phyloP scores from a whole-genome alignment of 2,329 filamentous ascomycete genomes.

The Colletotrichum euphorbiae region DNA sequence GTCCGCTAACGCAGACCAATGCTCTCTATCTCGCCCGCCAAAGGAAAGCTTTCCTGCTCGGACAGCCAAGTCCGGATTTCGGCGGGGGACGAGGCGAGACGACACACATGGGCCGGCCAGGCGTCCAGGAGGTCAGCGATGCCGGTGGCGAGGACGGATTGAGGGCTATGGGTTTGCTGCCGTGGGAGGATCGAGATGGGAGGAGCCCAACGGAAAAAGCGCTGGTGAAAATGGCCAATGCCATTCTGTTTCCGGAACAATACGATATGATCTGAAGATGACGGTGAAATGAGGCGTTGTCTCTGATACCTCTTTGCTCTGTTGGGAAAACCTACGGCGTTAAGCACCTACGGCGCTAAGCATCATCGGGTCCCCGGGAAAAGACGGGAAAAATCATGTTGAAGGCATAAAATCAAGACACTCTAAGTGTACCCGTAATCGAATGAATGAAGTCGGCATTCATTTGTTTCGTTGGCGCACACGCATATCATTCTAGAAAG shows the following conservation, averaged over 20 bases:
- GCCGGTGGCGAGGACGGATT: slow-evolving; percentile 54
- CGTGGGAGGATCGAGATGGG: slow-evolving; percentile 54
- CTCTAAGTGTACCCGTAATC: background rate
- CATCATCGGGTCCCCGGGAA: too few relatives aligned
- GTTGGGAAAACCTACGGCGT: too few relatives aligned
- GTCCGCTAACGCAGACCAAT: slow-evolving; percentile 66
- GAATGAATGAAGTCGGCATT: background rate
- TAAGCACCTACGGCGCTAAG: too few relatives aligned
- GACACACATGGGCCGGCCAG: slow-evolving; percentile 49
- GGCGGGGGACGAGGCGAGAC: slow-evolving; percentile 50
- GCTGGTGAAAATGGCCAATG: slow-evolving; percentile 53
- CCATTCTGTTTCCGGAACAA: slow-evolving; percentile 55
- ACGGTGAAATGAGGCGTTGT: background rate
- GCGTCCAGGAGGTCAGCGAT: slow-evolving; percentile 52
- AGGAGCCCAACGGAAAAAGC: slow-evolving; percentile 48
- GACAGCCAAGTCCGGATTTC: slow-evolving; percentile 56
- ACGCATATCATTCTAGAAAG: too few relatives aligned
- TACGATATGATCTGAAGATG: slow-evolving; percentile 46
- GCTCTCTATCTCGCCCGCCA: slow-evolving; percentile 68
- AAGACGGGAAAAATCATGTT: background rate
- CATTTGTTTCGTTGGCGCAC: too few relatives aligned
- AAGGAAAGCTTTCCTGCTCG: slow-evolving; percentile 57
- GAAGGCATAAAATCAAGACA: background rate
- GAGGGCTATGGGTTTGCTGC: slow-evolving; percentile 55
- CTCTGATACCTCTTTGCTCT: slow-evolving; percentile 9